A percentile compares a stretch with the other conserved stretches of the same genome.
Evolutionary conservation across 2,329 filamentous ascomycete species (phyloP).

Genomic region (Fulvia fulva): DNA sequence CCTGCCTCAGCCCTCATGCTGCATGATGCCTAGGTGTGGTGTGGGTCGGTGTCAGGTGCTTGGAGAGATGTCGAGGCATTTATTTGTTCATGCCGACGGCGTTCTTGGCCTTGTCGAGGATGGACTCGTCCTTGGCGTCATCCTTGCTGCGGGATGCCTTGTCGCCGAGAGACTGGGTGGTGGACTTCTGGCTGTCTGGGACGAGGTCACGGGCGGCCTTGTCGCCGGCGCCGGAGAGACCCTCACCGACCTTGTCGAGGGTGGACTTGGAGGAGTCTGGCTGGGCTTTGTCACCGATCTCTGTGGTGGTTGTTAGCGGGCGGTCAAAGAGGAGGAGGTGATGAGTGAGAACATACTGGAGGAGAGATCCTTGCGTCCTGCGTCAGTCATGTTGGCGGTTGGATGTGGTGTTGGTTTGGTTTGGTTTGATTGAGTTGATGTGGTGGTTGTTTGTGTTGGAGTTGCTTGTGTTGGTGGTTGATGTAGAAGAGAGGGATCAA

Average conservation of each 20-base stretch:
- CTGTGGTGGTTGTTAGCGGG: conserved; percentile 35
- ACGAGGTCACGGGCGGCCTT: conserved; percentile 47
- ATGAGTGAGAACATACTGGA: conserved; percentile 37
- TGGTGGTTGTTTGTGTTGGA: conserved; percentile 13
- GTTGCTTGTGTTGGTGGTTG: conserved; percentile 4
- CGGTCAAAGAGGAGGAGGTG: conserved; percentile 1
- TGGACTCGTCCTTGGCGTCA: conserved; percentile 36
- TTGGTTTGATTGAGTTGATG: conserved; percentile 20
- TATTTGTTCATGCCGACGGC: conserved; percentile 44
- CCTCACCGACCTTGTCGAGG: conserved; percentile 55
- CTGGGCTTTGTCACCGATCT: conserved; percentile 55
- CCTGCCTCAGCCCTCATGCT: background rate
- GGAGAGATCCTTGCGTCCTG: conserved; percentile 58
- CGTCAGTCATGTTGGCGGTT: conserved; percentile 55
- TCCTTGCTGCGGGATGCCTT: conserved; percentile 47
- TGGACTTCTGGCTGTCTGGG: conserved; percentile 54
- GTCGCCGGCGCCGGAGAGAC: conserved; percentile 53
- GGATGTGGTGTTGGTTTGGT: conserved; percentile 19
- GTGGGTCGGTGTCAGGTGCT: background rate
- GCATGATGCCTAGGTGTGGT: background rate
- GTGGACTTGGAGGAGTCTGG: conserved; percentile 61
- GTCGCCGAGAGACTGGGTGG: conserved; percentile 49
- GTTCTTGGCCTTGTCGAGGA: conserved; percentile 46
- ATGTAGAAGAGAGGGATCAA: background rate
- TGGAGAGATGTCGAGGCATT: background rate